phyloP scores from a whole-genome alignment of 768 basidiomycete genomes.

The Boletus patriciae region DNA sequence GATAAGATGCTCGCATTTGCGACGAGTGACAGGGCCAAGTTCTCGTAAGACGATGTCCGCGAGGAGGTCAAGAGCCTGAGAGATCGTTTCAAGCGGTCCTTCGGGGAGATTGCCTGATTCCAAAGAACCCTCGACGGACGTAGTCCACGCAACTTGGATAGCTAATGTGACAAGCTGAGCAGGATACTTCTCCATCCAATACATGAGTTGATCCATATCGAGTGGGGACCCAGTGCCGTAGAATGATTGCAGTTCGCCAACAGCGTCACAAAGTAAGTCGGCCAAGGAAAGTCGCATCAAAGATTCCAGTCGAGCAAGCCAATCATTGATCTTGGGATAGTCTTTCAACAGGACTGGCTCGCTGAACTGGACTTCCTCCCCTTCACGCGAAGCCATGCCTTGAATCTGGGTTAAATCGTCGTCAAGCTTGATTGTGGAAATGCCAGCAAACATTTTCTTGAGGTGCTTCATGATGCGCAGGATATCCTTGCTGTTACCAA shows the following conservation, averaged over 20 bases:
- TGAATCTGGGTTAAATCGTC: slow-evolving; percentile 86
- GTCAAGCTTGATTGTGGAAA: slow-evolving; percentile 85
- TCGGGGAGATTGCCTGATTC: slow-evolving; percentile 57
- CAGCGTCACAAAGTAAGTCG: slow-evolving; percentile 73
- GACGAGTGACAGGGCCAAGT: slow-evolving; percentile 84
- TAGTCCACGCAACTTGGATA: slow-evolving; percentile 93
- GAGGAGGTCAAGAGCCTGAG: slow-evolving; percentile 87
- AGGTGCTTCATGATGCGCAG: slow-evolving; percentile 98
- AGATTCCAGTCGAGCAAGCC: slow-evolving; percentile 88
- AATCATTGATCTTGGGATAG: slow-evolving; percentile 97
- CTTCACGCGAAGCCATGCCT: slow-evolving; percentile 94
- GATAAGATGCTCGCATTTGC: slow-evolving; percentile 98
- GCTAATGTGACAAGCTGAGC: slow-evolving; percentile 97
- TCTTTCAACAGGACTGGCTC: slow-evolving; percentile 86
- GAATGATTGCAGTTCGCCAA: slow-evolving; percentile 76
- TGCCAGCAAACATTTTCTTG: slow-evolving; percentile 99
- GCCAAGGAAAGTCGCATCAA: slow-evolving; percentile 94
- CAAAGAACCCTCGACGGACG: slow-evolving; percentile 71
- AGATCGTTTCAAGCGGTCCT: slow-evolving; percentile 68
- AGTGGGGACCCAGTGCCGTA: slow-evolving; percentile 67
- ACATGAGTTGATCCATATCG: slow-evolving; percentile 67
- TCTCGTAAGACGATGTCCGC: slow-evolving; percentile 95
- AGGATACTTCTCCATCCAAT: slow-evolving; percentile 93
- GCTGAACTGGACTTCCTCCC: slow-evolving; percentile 87
- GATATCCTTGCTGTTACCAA: slow-evolving; percentile 99